Conservation (phyloP, 2,329 filamentous ascomycete species). For the Magnaporthiopsis incrustans region DNA sequence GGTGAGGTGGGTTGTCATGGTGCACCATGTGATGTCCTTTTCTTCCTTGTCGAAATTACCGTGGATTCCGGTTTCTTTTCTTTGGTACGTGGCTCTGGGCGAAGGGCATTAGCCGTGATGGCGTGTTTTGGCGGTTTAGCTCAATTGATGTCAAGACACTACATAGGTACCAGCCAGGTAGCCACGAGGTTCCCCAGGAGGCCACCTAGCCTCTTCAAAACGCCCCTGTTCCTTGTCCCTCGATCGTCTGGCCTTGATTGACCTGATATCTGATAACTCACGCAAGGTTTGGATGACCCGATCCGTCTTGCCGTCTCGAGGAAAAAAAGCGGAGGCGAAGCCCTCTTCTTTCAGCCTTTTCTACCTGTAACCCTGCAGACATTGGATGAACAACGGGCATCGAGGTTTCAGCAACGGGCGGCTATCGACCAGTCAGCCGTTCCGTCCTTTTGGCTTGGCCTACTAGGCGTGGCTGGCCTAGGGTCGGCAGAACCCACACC, state of each 20-base stretch:
- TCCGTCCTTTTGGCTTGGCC: background rate
- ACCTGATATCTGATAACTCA: background rate
- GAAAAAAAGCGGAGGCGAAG: background rate
- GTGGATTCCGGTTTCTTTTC: background rate
- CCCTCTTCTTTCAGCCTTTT: background rate
- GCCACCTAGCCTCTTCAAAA: background rate
- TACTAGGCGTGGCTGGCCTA: no score
- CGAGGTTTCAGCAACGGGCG: background rate
- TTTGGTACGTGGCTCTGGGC: background rate
- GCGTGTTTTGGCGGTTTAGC: no score
- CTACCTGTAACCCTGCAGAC: background rate
- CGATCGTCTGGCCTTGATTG: background rate
- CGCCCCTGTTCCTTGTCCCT: background rate
- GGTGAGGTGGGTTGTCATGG: background rate
- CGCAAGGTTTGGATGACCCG: background rate
- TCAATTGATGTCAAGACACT: no score
- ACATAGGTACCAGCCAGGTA: no score
- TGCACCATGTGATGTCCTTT: background rate
- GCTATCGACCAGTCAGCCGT: background rate
- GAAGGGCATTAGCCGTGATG: no score
- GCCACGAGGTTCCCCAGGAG: background rate
- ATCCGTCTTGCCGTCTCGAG: background rate
- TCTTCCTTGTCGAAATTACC: background rate
- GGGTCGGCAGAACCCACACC: background rate
- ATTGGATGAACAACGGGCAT: background rate